Base-by-base conservation (phyloP, 1,139 yeast species). In the Nakaseomyces glabratus region DNA sequence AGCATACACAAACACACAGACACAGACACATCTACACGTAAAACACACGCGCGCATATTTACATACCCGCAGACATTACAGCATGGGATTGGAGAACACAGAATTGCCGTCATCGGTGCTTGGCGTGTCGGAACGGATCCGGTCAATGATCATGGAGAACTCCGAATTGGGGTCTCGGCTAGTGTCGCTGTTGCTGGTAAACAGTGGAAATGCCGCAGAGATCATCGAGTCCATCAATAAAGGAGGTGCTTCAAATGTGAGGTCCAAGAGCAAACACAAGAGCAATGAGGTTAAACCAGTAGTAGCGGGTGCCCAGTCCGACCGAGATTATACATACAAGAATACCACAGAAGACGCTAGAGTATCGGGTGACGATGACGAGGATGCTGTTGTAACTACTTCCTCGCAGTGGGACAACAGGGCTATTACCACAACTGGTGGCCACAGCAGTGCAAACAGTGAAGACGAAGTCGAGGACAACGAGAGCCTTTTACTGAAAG, bases 141-240 rank as follows among this genome's bases (percentile, higher is more conserved):
- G 48, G 31, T 38, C 45, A 17, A 38, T 52, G 33, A 48, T 52
- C 20, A 39, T 48, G 10, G 47, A 44, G 22, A 45, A 52, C 34
- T 47, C 55, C 20, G 56, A 51, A 38, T 38, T 52, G 36, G 57
- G 57, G n/a, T 48, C 57, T 20, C 39, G 51, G 20, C 36, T 52
- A 23, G 36, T 52, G 25, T 52, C 57, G 24, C 42, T 52, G 36
- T 40, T 52, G 39, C 48, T 52, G 43, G 51, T 51, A 24, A 49
- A 46, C 41, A 49, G 46, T 35, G 51, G 49, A 15, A 52, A 49
- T 31, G 52, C 55, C 8, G 41, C 45, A 34, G 53, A 49, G 24
- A 50, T 52, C 23, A 50, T 52, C 10, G 39, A 40, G 21, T 51
- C 51, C 9, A 46, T 52, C 10, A 52, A 51, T 36, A 41, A 38